A percentile compares a stretch with the other conserved stretches of the same genome.
Evolutionary conservation across 2,329 filamentous ascomycete species (phyloP).

Genomic region (Fusarium napiforme): DNA sequence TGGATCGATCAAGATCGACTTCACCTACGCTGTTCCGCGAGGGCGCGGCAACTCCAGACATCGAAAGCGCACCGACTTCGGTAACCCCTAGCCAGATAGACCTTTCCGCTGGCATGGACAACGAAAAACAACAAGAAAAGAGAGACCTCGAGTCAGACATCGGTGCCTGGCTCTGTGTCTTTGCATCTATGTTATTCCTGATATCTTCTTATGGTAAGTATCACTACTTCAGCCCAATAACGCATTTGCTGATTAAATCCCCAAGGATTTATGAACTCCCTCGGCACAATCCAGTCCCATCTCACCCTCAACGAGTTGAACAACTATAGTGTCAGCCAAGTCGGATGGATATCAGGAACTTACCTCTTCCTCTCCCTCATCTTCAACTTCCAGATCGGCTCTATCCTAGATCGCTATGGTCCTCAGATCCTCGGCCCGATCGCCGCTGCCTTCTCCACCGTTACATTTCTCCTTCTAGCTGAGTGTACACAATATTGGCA

Average conservation of each 20-base stretch:
- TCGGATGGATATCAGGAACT: constrained; percentile 60
- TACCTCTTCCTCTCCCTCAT: constrained; percentile 57
- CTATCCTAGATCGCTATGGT: constrained; percentile 59
- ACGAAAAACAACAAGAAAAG: not conserved
- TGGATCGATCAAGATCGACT: not conserved
- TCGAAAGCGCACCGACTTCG: not conserved
- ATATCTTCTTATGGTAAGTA: constrained; percentile 29
- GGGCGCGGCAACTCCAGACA: not conserved
- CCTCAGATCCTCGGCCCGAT: constrained; percentile 52
- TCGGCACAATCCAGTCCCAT: constrained; percentile 59
- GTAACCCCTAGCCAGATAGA: not conserved
- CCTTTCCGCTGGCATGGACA: not conserved
- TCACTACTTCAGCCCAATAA: accelerated
- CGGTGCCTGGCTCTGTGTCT: constrained; percentile 31
- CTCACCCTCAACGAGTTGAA: constrained; percentile 55
- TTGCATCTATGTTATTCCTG: constrained; percentile 32
- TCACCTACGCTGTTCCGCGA: not conserved
- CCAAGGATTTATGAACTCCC: constrained; percentile 56
- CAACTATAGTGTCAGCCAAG: constrained; percentile 52
- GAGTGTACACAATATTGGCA: constrained; percentile 61
- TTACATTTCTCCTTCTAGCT: constrained; percentile 56
- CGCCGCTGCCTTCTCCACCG: constrained; percentile 50
- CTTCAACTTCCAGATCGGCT: constrained; percentile 58
- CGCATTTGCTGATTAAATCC: accelerated
- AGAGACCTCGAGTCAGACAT: constrained; percentile 20